Conservation (phyloP, 2,329 filamentous ascomycete genomes). For the Fusarium odoratissimum region DNA sequence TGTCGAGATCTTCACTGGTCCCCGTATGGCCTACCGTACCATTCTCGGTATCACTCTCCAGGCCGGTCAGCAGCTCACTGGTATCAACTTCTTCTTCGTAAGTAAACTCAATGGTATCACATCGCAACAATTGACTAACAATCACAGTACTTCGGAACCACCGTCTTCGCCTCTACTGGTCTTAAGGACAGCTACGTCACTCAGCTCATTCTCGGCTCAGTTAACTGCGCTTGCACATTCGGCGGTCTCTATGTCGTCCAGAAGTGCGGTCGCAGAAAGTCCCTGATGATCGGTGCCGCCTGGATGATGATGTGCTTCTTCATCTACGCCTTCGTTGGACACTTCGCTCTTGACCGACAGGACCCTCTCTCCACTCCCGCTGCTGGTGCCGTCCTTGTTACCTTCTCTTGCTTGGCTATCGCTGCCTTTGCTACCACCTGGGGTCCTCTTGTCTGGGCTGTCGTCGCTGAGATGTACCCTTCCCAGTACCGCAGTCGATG, state of each 20-base stretch:
- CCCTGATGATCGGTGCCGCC: conserved; percentile 70
- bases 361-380: conserved; percentile 58
- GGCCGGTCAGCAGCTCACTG: conserved; percentile 75
- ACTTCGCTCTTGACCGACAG: conserved; percentile 55
- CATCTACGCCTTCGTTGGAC: conserved; percentile 62
- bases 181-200: conserved; percentile 74
- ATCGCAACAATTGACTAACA: neutral
- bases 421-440: conserved; percentile 75
- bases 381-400: conserved; percentile 70
- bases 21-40: conserved; percentile 73
- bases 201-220: conserved; percentile 73
- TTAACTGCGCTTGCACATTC: conserved; percentile 76
- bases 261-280: conserved; percentile 71
- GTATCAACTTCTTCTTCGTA: conserved; percentile 68
- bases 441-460: conserved; percentile 76
- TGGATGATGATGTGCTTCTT: conserved; percentile 69
- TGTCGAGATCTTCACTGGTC: conserved; percentile 74
- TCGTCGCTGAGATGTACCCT: conserved; percentile 74
- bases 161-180: conserved; percentile 74
- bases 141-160: conserved; percentile 67
- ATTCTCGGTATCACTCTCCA: conserved; percentile 71
- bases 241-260: conserved; percentile 74
- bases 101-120: neutral
- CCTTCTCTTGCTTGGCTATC: conserved; percentile 77
- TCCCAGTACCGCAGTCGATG: conserved; percentile 64